Evolutionary conservation across 805 yeast genomes (phyloP), one percentile per base, ranked within the genome.

Genomic region (Candida coleopterorum): DNA sequence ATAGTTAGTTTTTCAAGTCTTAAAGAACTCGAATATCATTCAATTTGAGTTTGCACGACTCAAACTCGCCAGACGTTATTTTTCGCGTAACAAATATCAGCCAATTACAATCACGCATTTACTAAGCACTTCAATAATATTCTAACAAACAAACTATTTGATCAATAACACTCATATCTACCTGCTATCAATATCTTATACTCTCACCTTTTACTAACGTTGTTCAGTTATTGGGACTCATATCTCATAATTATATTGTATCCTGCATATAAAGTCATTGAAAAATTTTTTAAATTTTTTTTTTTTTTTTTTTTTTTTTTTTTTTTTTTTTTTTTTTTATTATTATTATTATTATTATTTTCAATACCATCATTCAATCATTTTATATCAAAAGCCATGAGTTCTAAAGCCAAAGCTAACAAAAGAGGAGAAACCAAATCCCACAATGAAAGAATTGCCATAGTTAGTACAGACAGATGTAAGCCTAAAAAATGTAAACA

Each of bases 401-500:
- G 37, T 21, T 14, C 30, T n/a, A 36, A 25, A 32, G 40, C 29
- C 9, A 36, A 32, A 21, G 47, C 30, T 11, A 39, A 39, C 24
- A 30, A 28, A 14, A 39, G 47, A 46, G 35, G 42, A 31, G 42
- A 39, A 28, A 59, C 57, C 56, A 51, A 58, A 43, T 56, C 56
- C 34, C 64, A 62, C 52, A 72, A 72, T 54, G 70, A 84, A 17
- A 89, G 98, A 85, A 89, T 93, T 61, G 98, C 98, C 48, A 89
- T 93, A 66, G 95, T 93, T 63, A 80, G 82, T 40, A 79, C 79
- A 32, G 98, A 93, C 74, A 88, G 77, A 67, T 93, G 98, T 73
- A 93, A 93, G 63, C 98, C 98, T 38, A 90, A 88, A 72, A 87
- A 93, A 63, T 93, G 98, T 70, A 89, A 94, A 62, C 98, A 93